Evolutionary conservation across 305 asterid genomes (phyloP).

Genomic region (Fraxinus nigra): DNA sequence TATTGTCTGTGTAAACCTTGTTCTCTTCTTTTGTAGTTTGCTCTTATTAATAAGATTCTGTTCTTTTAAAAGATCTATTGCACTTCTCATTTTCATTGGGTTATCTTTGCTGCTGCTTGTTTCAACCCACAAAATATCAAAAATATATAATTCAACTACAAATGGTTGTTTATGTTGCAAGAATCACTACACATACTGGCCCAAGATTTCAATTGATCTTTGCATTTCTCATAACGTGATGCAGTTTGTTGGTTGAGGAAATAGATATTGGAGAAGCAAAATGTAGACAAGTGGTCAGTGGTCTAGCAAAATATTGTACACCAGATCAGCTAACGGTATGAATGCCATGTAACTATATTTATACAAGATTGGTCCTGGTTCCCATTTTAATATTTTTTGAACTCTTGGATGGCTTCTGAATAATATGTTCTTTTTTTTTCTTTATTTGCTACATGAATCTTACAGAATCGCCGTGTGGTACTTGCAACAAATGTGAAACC

Average conservation of each 20-base stretch:
- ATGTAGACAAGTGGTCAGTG: constrained; percentile 95
- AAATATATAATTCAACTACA: neutral
- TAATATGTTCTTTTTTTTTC: neutral
- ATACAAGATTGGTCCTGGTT: constrained; percentile 10
- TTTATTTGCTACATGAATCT: constrained; percentile 7
- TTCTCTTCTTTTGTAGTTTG: neutral
- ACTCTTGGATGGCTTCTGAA: constrained; percentile 12
- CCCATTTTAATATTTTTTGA: neutral
- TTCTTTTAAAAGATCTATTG: neutral
- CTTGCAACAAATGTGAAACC: constrained; percentile 91
- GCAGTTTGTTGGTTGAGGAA: constrained; percentile 96
- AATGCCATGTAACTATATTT: constrained; percentile 8
- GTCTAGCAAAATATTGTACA: constrained; percentile 79
- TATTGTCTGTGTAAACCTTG: neutral
- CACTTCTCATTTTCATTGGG: neutral
- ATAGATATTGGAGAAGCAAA: constrained; percentile 91
- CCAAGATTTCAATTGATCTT: constrained; percentile 2
- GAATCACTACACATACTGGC: neutral
- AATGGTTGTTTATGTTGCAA: neutral
- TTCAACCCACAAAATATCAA: neutral
- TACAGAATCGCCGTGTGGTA: constrained; percentile 80
- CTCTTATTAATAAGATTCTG: neutral
- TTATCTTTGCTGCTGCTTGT: neutral
- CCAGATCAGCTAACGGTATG: constrained; percentile 79
- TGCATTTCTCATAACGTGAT: constrained; percentile 18